Base-by-base conservation (phyloP, 306 rosid species). In the Albizia julibrissin region DNA sequence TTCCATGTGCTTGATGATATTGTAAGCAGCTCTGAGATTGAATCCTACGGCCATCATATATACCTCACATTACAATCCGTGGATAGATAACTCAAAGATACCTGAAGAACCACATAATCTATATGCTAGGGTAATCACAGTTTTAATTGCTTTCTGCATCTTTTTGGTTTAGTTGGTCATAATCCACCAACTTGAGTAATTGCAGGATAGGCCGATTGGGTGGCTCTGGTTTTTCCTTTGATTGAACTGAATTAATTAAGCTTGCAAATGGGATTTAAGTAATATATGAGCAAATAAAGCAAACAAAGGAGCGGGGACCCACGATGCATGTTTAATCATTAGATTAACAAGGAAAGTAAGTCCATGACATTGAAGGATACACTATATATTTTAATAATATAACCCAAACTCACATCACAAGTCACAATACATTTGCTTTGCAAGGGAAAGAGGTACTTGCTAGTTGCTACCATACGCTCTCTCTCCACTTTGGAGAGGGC, bases 401-500 rank as follows among this genome's bases (percentile, higher is more conserved):
- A 43, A 37, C 14, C 49, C 74, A 69, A 40, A 69, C 67, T 61
- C 67, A 61, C 34, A 14, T 69, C 52, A 40, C 50, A 22, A 42
- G 26, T 33, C 71, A 33, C 71, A 16, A 39, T 24, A 34, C 69
- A 29, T 15, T 64, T 42, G 75, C 74, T 29, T 58, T 61, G 69
- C 39, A 64, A 40, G 34, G 59, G 19, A 27, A 62, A 62, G 69
- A 27, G 13, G 39, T 49, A 82, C 74, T 1, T 37, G 3, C 49
- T 69, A 39, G 31, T 39, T 69, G n/a, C 66, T 56, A 74, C 75
- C 74, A 43, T 31, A 83, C 85, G 91, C 98, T 89, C 97, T 88
- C 94, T 86, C 97, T 92, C 96, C 93, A 52, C 76, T 89, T 94
- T 84, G 95, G 91, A 93, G 97, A 87, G 86, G 96, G 96, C 97